These are phyloP conservation scores for Viridothelium virens DNA, from an alignment of 495 filamentous ascomycete species.

Conservation along the genomic window DNA sequence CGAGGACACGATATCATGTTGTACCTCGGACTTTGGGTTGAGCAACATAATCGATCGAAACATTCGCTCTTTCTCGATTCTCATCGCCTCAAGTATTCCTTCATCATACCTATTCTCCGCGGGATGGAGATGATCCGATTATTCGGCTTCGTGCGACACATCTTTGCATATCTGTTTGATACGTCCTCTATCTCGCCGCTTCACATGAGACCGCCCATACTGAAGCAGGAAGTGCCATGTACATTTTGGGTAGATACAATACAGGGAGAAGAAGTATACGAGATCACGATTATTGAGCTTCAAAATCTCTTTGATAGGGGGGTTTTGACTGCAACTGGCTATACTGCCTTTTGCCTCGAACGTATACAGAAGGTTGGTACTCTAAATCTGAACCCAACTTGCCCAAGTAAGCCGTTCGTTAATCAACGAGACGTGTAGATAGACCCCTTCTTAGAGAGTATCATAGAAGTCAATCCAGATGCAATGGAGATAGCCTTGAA, in stretches of 20 bases:
- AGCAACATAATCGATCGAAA: neutral
- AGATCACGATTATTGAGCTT: conserved; percentile 7
- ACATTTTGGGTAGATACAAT: neutral
- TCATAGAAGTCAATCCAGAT: conserved; percentile 23
- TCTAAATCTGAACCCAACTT: neutral
- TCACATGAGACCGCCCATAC: neutral
- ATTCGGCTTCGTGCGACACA: neutral
- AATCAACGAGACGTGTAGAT: neutral
- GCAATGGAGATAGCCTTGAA: conserved; percentile 15
- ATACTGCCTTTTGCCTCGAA: neutral
- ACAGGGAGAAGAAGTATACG: neutral
- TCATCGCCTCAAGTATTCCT: neutral
- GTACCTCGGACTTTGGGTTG: neutral
- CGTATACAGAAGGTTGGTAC: neutral
- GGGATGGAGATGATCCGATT: neutral
- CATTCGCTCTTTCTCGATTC: neutral
- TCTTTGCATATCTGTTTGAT: neutral
- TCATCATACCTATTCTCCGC: neutral
- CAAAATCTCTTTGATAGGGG: neutral
- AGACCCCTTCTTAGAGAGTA: neutral
- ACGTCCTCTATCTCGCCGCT: neutral
- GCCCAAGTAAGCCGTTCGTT: neutral
- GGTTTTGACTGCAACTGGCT: neutral
- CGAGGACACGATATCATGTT: too few relatives aligned
- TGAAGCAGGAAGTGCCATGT: neutral